Percentiles rank a stretch among this genome's conserved stretches.
Conservation (phyloP, 169 alveolate species). For the Plasmodium falciparum region DNA sequence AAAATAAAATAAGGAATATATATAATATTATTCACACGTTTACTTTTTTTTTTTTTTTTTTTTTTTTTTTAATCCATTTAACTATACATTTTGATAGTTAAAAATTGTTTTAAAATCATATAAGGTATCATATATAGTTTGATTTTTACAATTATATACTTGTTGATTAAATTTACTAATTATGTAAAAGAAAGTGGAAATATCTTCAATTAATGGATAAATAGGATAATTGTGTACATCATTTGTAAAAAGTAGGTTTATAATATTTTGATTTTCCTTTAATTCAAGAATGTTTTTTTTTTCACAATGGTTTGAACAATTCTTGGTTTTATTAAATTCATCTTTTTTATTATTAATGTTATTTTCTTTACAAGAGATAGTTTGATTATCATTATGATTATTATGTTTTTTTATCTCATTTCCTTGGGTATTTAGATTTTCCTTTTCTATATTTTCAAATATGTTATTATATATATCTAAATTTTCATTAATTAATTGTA, state of each 20-base stretch:
- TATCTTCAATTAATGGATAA: constrained; percentile 73
- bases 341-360: background rate
- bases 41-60: too few species aligned
- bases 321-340: background rate
- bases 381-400: background rate
- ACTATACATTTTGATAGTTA: background rate
- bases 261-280: constrained; percentile 27
- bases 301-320: background rate
- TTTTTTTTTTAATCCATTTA: background rate
- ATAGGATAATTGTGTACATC: constrained; percentile 71
- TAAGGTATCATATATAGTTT: constrained; percentile 65
- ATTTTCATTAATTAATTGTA: constrained; percentile 49
- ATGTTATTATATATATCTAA: constrained; percentile 31
- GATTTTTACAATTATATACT: background rate
- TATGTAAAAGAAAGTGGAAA: constrained; percentile 58
- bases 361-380: background rate
- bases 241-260: constrained; percentile 64
- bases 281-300: background rate
- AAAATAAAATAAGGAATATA: background rate
- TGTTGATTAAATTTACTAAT: constrained; percentile 47
- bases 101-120: constrained; percentile 21
- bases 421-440: background rate
- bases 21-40: too few species aligned
- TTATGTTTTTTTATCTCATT: constrained; percentile 4
- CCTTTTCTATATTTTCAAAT: constrained; percentile 23